These are phyloP conservation scores for Sicyos edulis DNA, from an alignment of 306 rosid genomes.

Conservation along the genomic window DNA sequence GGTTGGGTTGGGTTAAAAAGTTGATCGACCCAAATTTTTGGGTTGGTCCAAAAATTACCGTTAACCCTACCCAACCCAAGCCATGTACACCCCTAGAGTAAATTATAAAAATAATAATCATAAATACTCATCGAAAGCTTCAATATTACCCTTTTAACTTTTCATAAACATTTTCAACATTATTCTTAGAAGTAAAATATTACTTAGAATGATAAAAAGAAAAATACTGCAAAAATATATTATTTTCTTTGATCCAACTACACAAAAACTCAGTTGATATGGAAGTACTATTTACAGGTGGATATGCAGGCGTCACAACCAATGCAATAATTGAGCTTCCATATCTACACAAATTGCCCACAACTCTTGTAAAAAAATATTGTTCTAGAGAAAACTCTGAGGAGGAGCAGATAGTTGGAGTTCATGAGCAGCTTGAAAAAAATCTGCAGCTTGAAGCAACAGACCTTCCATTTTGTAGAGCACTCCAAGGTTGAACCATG, in stretches of 20 bases:
- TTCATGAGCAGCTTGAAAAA: constrained; percentile 79
- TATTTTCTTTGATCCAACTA: constrained; percentile 14
- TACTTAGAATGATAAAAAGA: background rate
- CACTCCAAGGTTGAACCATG: constrained; percentile 70
- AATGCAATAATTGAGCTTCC: background rate
- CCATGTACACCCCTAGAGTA: too few relatives aligned
- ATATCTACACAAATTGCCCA: background rate
- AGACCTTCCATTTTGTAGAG: constrained; percentile 61
- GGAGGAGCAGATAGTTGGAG: constrained; percentile 67
- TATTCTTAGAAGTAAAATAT: too few relatives aligned
- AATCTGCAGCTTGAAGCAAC: constrained; percentile 62
- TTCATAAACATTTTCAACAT: too few relatives aligned
- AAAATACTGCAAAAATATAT: constrained; percentile 9
- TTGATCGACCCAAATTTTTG: too few relatives aligned
- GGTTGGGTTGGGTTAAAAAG: too few relatives aligned
- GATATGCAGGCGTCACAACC: background rate
- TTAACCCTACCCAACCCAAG: too few relatives aligned
- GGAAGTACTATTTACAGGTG: background rate
- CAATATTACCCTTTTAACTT: too few relatives aligned
- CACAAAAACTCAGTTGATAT: background rate
- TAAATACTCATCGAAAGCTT: too few relatives aligned
- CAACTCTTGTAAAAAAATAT: background rate
- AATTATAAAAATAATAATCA: too few relatives aligned
- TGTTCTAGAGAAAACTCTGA: constrained; percentile 36
- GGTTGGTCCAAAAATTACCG: too few relatives aligned